Conservation (phyloP, 345 rosid genomes). For the Excoecaria agallocha region DNA sequence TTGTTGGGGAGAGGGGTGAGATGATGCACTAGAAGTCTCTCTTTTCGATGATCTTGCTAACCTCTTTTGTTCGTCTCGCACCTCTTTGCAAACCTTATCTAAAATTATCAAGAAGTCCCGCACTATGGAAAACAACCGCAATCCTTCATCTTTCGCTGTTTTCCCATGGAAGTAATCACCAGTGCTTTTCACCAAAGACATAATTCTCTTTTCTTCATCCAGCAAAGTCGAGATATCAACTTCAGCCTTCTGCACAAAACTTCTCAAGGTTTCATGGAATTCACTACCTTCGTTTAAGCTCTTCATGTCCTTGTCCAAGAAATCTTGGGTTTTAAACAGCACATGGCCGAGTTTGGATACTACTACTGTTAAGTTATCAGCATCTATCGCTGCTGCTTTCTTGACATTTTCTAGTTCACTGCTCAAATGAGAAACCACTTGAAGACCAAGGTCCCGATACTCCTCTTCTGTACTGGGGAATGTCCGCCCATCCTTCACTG, state of each 20-base stretch:
- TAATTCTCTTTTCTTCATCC: slow-evolving; percentile 84
- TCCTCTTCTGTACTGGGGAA: slow-evolving; percentile 62
- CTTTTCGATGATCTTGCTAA: slow-evolving; percentile 47
- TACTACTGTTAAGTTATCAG: slow-evolving; percentile 69
- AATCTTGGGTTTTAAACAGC: slow-evolving; percentile 51
- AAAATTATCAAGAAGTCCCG: slow-evolving; percentile 80
- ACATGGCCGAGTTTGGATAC: slow-evolving; percentile 67
- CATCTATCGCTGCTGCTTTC: slow-evolving; percentile 81
- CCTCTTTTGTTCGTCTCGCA: slow-evolving; percentile 55
- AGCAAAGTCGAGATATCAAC: slow-evolving; percentile 53
- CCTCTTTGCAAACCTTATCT: slow-evolving; percentile 83
- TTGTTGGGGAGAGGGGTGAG: slow-evolving; percentile 42
- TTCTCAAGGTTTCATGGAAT: slow-evolving; percentile 61
- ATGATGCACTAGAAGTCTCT: slow-evolving; percentile 46
- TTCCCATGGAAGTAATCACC: slow-evolving; percentile 98
- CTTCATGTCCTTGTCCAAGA: slow-evolving; percentile 72
- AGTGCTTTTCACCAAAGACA: slow-evolving; percentile 81
- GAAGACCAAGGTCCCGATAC: slow-evolving; percentile 73
- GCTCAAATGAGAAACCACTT: slow-evolving; percentile 70
- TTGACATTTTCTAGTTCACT: slow-evolving; percentile 80
- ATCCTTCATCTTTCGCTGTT: slow-evolving; percentile 83
- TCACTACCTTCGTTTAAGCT: slow-evolving; percentile 65
- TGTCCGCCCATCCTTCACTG: slow-evolving; percentile 61
- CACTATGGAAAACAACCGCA: slow-evolving; percentile 70
- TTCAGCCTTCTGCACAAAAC: slow-evolving; percentile 81